Evolutionary conservation across 2,329 filamentous ascomycete genomes (phyloP), one percentile per base, ranked within the genome.

Genomic region (Arachnopeziza araneosa): DNA sequence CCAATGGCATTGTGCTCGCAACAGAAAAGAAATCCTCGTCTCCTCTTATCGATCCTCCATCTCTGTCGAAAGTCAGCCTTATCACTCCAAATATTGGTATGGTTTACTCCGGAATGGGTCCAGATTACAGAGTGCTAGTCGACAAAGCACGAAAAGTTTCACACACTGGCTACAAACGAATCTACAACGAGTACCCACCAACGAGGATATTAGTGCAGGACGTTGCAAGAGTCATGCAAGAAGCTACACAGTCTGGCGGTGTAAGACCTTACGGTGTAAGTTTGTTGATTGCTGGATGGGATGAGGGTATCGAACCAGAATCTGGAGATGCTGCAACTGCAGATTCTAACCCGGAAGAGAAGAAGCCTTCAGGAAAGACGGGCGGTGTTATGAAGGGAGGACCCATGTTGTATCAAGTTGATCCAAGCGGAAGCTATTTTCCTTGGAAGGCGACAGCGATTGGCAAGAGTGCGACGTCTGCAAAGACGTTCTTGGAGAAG

Each of bases 161-260:
- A 59, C 95, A 99, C 80, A 96, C 95, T 54, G 89, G 88, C 76
- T 99, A 99, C 87, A 99, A 99, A 86, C 91, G 95, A 77, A 93
- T 99, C 80, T 99, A 99, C 83, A 99, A 99, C 79, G 95, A 99
- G 80, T 99, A 99, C 80, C 95, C 95, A n/a, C 95, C 95, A 6
- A 99, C 95, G 60, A 88, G 95, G 76, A 99, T 99, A 88, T 85
- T 99, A 79, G 95, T 99, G 60, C 95, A 99, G 78, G 95, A 99
- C 72, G 93, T 99, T 60, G 95, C 95, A 62, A 86, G 92, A 66
- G 93, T 98, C 68, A 97, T 99, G 88, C 95, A 99, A 79, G 95
- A 99, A 79, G 95, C 95, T 63, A 99, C 95, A 62, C 95, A 99
- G 78, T 96, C 91, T 49, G 95, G 95, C 74, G 95, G 95, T 85